Conservation (phyloP, 108 stramenopile genomes). For the Pseudonitzschia multiseries region DNA sequence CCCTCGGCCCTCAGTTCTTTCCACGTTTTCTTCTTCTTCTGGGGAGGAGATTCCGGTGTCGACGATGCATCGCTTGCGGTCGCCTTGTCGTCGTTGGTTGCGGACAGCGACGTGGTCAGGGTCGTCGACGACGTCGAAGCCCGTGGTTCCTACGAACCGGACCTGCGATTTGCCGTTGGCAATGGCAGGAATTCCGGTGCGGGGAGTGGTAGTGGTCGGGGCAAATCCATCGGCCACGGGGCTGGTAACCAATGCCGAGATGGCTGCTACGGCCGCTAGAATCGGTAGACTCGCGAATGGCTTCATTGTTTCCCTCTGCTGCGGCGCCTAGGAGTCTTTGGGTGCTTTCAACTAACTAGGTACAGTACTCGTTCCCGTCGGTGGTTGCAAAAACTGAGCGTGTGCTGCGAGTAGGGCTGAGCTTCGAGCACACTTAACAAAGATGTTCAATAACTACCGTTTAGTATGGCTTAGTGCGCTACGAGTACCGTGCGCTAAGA, state of each 20-base stretch:
- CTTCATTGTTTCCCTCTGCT: not conserved
- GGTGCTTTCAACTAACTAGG: no score
- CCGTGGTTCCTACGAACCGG: not conserved
- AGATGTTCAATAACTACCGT: no score
- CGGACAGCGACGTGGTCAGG: not conserved
- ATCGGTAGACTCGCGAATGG: not conserved
- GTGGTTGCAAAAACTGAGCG: no score
- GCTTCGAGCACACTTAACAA: no score
- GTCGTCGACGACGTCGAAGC: not conserved
- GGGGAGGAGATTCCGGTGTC: not conserved
- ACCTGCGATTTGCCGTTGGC: not conserved
- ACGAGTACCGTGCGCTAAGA: no score
- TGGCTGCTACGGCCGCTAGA: not conserved
- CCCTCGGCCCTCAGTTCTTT: constrained; percentile 41
- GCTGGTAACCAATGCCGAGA: not conserved
- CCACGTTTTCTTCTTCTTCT: constrained; percentile 28
- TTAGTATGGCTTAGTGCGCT: no score
- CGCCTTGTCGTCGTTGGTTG: not conserved
- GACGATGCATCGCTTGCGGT: not conserved
- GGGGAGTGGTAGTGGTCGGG: not conserved
- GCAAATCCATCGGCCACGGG: not conserved
- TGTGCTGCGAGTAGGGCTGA: no score
- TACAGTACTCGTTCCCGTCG: no score
- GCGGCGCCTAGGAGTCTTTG: not conserved
- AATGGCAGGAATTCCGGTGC: not conserved